Percentiles rank a stretch among this genome's conserved stretches.
phyloP scores from a whole-genome alignment of 257 asterid genomes.

The Plantago ovata region DNA sequence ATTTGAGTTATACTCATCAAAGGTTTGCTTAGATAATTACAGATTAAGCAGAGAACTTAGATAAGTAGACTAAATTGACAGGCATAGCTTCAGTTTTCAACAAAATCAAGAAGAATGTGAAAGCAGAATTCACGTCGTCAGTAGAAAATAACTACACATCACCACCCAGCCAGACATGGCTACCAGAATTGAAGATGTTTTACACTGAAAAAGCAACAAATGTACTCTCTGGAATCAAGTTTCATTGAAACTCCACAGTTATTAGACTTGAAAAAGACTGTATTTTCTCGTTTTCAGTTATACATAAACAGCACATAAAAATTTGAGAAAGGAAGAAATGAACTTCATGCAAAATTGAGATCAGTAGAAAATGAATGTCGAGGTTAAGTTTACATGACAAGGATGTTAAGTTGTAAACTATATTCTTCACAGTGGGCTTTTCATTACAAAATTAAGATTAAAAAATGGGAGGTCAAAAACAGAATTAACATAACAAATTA shows the following conservation, averaged over 20 bases:
- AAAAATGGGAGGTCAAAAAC: slow-evolving; percentile 9
- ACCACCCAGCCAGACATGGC: no score
- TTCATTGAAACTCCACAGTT: background rate
- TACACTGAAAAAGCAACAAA: background rate
- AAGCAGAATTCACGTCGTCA: no score
- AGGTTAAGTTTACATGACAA: no score
- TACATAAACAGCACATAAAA: background rate
- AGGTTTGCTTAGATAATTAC: no score
- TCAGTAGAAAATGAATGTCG: no score
- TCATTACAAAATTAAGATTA: background rate
- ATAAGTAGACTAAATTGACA: no score
- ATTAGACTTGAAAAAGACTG: background rate
- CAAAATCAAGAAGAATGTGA: no score
- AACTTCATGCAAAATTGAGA: background rate
- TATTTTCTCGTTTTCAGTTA: background rate
- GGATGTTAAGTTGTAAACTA: no score
- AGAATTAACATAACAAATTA: background rate
- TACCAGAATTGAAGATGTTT: background rate
- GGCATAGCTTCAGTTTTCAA: no score
- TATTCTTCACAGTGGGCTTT: background rate
- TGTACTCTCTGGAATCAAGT: background rate
- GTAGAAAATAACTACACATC: no score
- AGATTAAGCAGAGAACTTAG: no score
- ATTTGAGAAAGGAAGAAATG: background rate
- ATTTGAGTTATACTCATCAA: no score